Evolutionary conservation across 306 rosid genomes (phyloP).

Genomic region (Macrotyloma uniflorum): DNA sequence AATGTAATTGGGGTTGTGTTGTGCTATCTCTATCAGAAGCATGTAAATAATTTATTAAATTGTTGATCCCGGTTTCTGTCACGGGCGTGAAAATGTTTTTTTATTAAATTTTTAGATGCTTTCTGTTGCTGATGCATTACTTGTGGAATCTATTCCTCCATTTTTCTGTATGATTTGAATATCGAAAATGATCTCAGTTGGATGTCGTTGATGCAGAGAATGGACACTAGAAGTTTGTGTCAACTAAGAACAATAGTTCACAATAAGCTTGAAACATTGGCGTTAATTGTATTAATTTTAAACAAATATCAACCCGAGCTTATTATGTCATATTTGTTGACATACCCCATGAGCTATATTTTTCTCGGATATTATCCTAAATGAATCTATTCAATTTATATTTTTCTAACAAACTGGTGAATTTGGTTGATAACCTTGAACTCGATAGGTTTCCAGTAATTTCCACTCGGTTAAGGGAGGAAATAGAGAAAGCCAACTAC

Average conservation of each 20-base stretch:
- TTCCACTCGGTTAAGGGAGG: slow-evolving; percentile 47
- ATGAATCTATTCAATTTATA: slow-evolving; percentile 4
- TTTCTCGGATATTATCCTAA: slow-evolving; percentile 13
- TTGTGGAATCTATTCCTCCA: not conserved
- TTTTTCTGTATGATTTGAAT: not conserved
- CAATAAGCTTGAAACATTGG: slow-evolving; percentile 7
- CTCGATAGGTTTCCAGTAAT: slow-evolving; percentile 39
- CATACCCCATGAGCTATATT: not conserved
- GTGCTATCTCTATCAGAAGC: not conserved
- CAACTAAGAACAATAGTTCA: not conserved
- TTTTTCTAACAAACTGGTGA: slow-evolving; percentile 1
- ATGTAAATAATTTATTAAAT: not conserved
- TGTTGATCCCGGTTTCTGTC: not conserved
- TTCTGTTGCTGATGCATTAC: not conserved
- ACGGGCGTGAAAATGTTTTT: not conserved
- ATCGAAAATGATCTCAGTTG: not conserved
- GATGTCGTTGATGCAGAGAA: slow-evolving; percentile 17
- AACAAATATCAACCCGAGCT: not conserved
- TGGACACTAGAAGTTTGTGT: not conserved
- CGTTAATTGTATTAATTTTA: not conserved
- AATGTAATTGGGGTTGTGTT: not conserved
- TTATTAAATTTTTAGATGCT: not conserved
- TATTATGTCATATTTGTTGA: slow-evolving; percentile 3
- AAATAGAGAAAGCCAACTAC: slow-evolving; percentile 45
- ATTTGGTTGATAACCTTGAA: slow-evolving; percentile 31